phyloP scores from a whole-genome alignment of 2,329 filamentous ascomycete genomes.

The Rachicladosporium sp. region DNA sequence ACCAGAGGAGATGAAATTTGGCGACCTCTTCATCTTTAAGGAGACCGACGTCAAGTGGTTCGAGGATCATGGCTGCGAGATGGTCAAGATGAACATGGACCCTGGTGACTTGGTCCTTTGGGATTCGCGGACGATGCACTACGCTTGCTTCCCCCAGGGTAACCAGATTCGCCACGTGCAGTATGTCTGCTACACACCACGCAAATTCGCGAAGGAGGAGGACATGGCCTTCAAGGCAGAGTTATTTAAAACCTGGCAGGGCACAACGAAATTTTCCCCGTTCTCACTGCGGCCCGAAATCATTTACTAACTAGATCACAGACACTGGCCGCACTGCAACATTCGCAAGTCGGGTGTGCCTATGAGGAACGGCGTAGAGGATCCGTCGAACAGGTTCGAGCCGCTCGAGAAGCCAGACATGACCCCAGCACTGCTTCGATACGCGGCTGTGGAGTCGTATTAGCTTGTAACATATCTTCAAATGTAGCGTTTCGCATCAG shows the following conservation, averaged over 20 bases:
- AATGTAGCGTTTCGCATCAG: too few species aligned
- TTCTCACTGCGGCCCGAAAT: too few species aligned
- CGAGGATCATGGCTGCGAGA: slow-evolving; percentile 11
- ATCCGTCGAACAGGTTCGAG: slow-evolving; percentile 26
- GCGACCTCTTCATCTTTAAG: slow-evolving; percentile 33
- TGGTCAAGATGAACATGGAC: slow-evolving; percentile 12
- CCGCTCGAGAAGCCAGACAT: slow-evolving; percentile 28
- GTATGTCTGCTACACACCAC: slow-evolving; percentile 25
- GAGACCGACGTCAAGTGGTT: slow-evolving; percentile 22
- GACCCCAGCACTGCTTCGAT: slow-evolving; percentile 22
- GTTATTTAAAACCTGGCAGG: slow-evolving; percentile 24
- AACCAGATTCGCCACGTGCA: slow-evolving; percentile 17
- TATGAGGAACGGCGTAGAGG: slow-evolving; percentile 25
- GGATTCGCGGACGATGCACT: slow-evolving; percentile 34
- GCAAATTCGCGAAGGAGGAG: slow-evolving; percentile 25
- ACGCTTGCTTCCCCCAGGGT: slow-evolving; percentile 22
- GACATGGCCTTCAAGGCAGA: slow-evolving; percentile 23
- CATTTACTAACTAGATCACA: too few species aligned
- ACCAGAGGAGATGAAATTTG: slow-evolving; percentile 22
- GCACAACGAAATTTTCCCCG: slow-evolving; percentile 24
- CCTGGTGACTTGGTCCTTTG: slow-evolving; percentile 14
- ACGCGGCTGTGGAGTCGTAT: slow-evolving; percentile 24
- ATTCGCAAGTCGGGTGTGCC: slow-evolving; percentile 26
- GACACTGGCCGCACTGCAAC: slow-evolving; percentile 29
- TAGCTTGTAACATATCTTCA: neutral